phyloP scores from a whole-genome alignment of 2,329 filamentous ascomycete species.

The Epicoccum sorghinum region DNA sequence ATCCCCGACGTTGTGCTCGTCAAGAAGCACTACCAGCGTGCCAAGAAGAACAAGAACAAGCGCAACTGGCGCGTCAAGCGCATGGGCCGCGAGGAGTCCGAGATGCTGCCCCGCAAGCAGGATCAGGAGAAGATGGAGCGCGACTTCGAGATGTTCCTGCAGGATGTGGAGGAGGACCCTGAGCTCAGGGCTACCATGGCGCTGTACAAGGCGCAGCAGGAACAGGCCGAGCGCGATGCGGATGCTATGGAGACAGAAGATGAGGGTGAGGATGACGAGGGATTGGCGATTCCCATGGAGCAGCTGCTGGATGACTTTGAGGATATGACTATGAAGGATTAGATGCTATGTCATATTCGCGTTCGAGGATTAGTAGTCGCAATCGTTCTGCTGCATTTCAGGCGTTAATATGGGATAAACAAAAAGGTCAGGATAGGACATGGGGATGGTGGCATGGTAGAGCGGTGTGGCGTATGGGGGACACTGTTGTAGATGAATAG shows the following conservation, averaged over 20 bases:
- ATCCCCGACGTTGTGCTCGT: conserved; percentile 94
- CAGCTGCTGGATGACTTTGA: conserved; percentile 88
- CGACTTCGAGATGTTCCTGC: conserved; percentile 97
- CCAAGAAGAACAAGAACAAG: conserved; percentile 73
- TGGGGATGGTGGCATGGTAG: conserved; percentile 2
- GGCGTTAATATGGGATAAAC: conserved; percentile 18
- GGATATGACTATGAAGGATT: conserved; percentile 74
- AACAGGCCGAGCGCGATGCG: conserved; percentile 61
- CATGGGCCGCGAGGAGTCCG: conserved; percentile 87
- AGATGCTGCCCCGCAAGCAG: conserved; percentile 82
- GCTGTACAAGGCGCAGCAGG: conserved; percentile 74
- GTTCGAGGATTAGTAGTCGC: background rate
- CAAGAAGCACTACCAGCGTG: conserved; percentile 93
- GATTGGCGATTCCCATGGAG: conserved; percentile 56
- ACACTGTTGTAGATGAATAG: background rate
- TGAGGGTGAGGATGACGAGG: conserved; percentile 64
- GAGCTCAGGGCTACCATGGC: conserved; percentile 84
- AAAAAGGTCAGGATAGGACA: background rate
- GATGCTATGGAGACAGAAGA: conserved; percentile 72
- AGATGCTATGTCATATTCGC: background rate
- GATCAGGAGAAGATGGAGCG: conserved; percentile 88
- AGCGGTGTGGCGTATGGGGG: conserved; percentile 1
- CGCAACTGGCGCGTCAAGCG: conserved; percentile 91
- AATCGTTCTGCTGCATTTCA: conserved; percentile 21
- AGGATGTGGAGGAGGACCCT: conserved; percentile 93